Evolutionary conservation across 176 grass and related monocot species (phyloP), one percentile per base, ranked within the genome.

Genomic region (Pontederia paniculata): DNA sequence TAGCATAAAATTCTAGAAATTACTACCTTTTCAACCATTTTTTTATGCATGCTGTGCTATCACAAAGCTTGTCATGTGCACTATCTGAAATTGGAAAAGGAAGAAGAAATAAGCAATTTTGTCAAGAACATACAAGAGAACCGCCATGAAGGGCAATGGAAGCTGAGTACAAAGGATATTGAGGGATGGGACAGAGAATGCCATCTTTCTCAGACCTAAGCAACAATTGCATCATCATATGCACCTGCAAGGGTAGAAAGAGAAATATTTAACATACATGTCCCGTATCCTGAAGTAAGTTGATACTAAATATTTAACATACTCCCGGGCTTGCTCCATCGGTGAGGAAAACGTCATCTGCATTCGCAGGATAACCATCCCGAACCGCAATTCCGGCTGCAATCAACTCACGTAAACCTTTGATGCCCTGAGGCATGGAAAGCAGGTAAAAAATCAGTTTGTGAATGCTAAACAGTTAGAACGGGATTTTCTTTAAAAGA

Each of bases 341-440:
- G 62, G 77, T 88, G 6, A 94, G 68, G 62, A 88, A 94, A 76
- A 94, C 84, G 59, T 94, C 80, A n/a, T 78, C 77, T 48, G 74
- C 25, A 50, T 78, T 49, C 9, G 63, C 73, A 0, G 77, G 80
- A 48, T 81, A 94, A 74, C 72, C 71, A 56, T 94, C 89, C 41
- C 89, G 80, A 60, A 64, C 47, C 0, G 74, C 25, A 68, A 88
- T 88, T 71, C 83, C 80, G 44, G 18, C 50, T 52, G 84, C 88
- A 54, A 88, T 73, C 37, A 60, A 48, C 31, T 81, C 19, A 0
- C 80, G 77, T 64, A 94, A 68, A 23, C 88, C 88, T 78, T 81
- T 74, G 31, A 57, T 66, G 51, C 89, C 84, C 89, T 94, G 63
- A 12, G 47, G 42, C 44, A n/a, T n/a, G n/a, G n/a, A n/a, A n/a